Percentiles rank a stretch among this genome's conserved stretches.
Evolutionary conservation across 345 rosid species (phyloP).

Genomic region (Eucalyptus curtisii): DNA sequence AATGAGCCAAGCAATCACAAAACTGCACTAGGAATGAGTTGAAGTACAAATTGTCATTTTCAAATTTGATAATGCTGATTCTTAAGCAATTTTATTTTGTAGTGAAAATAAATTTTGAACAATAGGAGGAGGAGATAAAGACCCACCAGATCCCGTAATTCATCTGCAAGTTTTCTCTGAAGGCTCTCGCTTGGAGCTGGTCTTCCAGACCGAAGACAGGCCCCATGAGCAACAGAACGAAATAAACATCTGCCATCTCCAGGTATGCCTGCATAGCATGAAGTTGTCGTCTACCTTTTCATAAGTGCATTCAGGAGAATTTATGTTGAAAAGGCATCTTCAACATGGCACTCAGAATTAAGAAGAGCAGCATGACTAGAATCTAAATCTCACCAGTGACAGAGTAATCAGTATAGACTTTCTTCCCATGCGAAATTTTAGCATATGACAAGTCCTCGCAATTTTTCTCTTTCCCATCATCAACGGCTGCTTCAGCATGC

Average conservation of each 20-base stretch:
- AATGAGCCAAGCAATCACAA: neutral
- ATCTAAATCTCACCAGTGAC: slow-evolving; percentile 47
- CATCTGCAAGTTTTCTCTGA: slow-evolving; percentile 85
- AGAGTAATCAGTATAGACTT: slow-evolving; percentile 68
- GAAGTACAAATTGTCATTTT: neutral
- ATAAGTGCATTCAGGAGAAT: neutral
- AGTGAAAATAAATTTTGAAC: neutral
- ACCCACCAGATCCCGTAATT: slow-evolving; percentile 48
- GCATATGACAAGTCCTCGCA: slow-evolving; percentile 9
- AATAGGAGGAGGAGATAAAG: neutral
- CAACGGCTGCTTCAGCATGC: slow-evolving; percentile 42
- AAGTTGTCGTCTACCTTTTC: neutral
- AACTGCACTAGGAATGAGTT: neutral
- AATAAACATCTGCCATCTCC: slow-evolving; percentile 98
- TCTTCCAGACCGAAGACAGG: slow-evolving; percentile 62
- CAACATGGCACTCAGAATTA: neutral
- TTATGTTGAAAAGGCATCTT: neutral
- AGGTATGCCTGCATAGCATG: slow-evolving; percentile 58
- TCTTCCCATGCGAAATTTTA: slow-evolving; percentile 52
- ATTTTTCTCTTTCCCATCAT: slow-evolving; percentile 17
- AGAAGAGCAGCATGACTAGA: neutral
- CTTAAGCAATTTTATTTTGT: neutral
- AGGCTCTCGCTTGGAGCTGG: slow-evolving; percentile 45
- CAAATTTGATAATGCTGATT: neutral
- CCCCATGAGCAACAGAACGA: slow-evolving; percentile 85